Conservation (phyloP, 192 early-diverging fungal species). For the Helicostylum pulchrum region DNA sequence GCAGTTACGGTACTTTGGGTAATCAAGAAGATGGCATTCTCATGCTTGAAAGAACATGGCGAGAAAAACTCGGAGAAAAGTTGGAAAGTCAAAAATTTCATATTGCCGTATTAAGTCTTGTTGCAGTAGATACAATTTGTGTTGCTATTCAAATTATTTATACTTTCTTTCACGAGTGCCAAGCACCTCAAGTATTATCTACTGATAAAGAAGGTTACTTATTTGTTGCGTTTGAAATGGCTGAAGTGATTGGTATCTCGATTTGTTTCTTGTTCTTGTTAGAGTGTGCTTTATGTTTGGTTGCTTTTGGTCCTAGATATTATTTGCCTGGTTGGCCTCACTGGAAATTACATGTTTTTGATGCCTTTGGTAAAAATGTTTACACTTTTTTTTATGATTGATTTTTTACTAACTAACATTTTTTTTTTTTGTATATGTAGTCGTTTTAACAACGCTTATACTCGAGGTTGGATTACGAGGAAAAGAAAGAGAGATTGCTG, state of each 20-base stretch:
- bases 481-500: constrained; percentile 49
- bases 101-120: constrained; percentile 23
- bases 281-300: constrained; percentile 43
- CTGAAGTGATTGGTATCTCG: constrained; percentile 33
- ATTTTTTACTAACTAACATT: background rate
- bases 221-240: constrained; percentile 30
- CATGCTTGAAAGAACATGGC: constrained; percentile 13
- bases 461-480: constrained; percentile 50
- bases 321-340: constrained; percentile 38
- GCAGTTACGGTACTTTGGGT: background rate
- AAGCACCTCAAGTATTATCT: background rate
- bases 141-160: constrained; percentile 30
- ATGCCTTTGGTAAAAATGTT: constrained; percentile 37
- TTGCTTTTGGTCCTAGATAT: constrained; percentile 46
- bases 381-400: background rate
- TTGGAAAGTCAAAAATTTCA: constrained; percentile 26
- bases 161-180: constrained; percentile 36
- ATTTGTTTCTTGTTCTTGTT: constrained; percentile 50
- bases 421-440: constrained; percentile 7
- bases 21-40: background rate
- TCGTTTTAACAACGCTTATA: constrained; percentile 48
- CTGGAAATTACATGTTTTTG: constrained; percentile 45
- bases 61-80: constrained; percentile 23
- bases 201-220: background rate
- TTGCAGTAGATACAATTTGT: constrained; percentile 23